Base-by-base conservation (phyloP, 257 asterid species). In the Ophiorrhiza pumila region DNA sequence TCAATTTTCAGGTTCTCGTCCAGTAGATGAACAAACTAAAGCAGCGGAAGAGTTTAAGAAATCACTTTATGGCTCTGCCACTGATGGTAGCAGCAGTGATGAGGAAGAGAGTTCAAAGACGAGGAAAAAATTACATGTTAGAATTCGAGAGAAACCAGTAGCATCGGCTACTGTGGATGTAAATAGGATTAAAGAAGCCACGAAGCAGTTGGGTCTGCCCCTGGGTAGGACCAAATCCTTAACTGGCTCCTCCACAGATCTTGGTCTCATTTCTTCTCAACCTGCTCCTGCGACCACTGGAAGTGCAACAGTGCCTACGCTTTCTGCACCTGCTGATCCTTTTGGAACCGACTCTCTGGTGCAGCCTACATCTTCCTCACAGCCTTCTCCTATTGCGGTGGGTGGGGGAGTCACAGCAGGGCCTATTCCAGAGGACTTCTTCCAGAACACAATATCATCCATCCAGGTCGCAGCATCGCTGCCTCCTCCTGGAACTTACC, bases 371-470 rank as follows among this genome's bases (percentile, higher is more conserved):
- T 60, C 90, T 72, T 65, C 50, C 35, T 74, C 93, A 69, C 87
- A 84, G 79, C 81, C 96, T 73, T 58, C 80, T 71, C 84, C 90
- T 69, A 43, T 56, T 39, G 88, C 63, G 35, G 53, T 83, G 6
- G 90, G 99, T 43, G 81, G 71, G 79, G 99, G 99, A 68, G 83
- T 80, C 73, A 68, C 92, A 68, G 95, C 80, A 31, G 77, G 91
- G 67, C 98, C 99, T 41, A 95, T 95, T 74, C 97, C 99, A 4
- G 99, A 95, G 89, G 99, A 95, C 90, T 95, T 95, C 74, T 95
- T 92, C 83, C 97, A 92, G 92, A 84, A 95, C 68, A 94, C 99
- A 31, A 81, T 95, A 76, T 89, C 98, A 22, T 95, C 99, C 69
- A 58, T 92, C 77, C 89, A 92, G 81, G 98, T 85, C 80, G 97